Conservation (phyloP, 768 basidiomycete genomes). For the Serendipita indica region DNA sequence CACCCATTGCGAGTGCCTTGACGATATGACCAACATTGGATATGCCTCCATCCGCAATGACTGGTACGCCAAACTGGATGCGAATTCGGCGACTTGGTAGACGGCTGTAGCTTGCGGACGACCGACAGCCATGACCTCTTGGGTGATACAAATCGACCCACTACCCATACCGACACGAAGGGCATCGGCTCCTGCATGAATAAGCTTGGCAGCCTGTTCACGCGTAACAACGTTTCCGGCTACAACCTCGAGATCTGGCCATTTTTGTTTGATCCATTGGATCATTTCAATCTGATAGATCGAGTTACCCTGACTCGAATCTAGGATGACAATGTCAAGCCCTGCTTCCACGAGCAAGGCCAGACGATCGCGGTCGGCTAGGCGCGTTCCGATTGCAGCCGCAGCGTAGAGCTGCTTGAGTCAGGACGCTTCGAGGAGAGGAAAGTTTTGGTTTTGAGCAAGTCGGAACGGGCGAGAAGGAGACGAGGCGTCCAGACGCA, state of each 20-base stretch:
- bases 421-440: slow-evolving; percentile 81
- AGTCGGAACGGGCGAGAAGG: slow-evolving; percentile 93
- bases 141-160: slow-evolving; percentile 97
- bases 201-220: slow-evolving; percentile 88
- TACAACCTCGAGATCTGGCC: slow-evolving; percentile 79
- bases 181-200: slow-evolving; percentile 90
- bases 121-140: slow-evolving; percentile 98
- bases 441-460: slow-evolving; percentile 97
- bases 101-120: slow-evolving; percentile 98
- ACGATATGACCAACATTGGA: slow-evolving; percentile 94
- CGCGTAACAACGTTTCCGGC: slow-evolving; percentile 97
- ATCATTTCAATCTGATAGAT: slow-evolving; percentile 90
- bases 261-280: slow-evolving; percentile 75
- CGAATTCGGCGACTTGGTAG: slow-evolving; percentile 89
- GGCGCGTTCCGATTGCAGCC: slow-evolving; percentile 88
- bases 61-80: slow-evolving; percentile 88
- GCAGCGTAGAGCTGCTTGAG: slow-evolving; percentile 95
- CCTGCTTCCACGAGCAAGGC: slow-evolving; percentile 81
- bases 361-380: slow-evolving; percentile 73
- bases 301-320: slow-evolving; percentile 96
- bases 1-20: slow-evolving; percentile 88
- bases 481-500: slow-evolving; percentile 44
- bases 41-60: slow-evolving; percentile 93
- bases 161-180: slow-evolving; percentile 95
- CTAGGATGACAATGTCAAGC: slow-evolving; percentile 85